These are phyloP conservation scores for Lactifluus rugatus DNA, from an alignment of 768 basidiomycete genomes.

Conservation along the genomic window DNA sequence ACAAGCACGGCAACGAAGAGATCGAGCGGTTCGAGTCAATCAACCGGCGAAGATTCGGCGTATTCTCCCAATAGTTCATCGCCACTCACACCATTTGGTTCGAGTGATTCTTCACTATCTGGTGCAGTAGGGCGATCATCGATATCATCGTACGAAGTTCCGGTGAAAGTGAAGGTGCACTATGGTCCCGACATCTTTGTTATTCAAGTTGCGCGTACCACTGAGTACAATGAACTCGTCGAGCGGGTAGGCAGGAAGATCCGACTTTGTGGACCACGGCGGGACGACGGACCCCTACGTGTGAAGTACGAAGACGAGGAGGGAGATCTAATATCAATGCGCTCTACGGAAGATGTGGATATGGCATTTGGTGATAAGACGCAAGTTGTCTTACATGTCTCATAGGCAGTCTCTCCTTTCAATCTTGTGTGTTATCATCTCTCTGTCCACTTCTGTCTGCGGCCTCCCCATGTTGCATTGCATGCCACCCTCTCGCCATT, in stretches of 20 bases:
- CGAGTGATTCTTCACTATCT: slow-evolving; percentile 70
- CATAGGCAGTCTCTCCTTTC: slow-evolving; percentile 33
- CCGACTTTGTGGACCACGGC: slow-evolving; percentile 73
- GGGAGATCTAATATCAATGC: slow-evolving; percentile 80
- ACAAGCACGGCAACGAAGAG: slow-evolving; percentile 46
- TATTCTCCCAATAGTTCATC: slow-evolving; percentile 79
- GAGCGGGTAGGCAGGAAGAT: slow-evolving; percentile 92
- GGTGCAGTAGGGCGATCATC: slow-evolving; percentile 41
- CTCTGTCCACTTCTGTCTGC: background rate
- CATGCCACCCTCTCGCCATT: slow-evolving; percentile 9
- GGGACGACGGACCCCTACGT: slow-evolving; percentile 70
- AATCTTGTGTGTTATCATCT: slow-evolving; percentile 4
- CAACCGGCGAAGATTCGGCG: slow-evolving; percentile 72
- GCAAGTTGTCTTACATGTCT: slow-evolving; percentile 77
- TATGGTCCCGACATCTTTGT: slow-evolving; percentile 95
- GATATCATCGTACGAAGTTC: slow-evolving; percentile 43
- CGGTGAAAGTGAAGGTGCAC: slow-evolving; percentile 89
- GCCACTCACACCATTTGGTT: slow-evolving; percentile 87
- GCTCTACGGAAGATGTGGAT: slow-evolving; percentile 86
- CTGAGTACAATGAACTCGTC: slow-evolving; percentile 75
- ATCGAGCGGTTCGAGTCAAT: slow-evolving; percentile 78
- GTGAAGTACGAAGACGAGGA: slow-evolving; percentile 91
- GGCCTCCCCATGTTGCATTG: slow-evolving; percentile 12
- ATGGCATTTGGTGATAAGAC: slow-evolving; percentile 88
- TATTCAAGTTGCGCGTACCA: slow-evolving; percentile 74